These are phyloP conservation scores for Colletotrichum sansevieriae DNA, from an alignment of 2,329 filamentous ascomycete genomes.

Conservation along the genomic window DNA sequence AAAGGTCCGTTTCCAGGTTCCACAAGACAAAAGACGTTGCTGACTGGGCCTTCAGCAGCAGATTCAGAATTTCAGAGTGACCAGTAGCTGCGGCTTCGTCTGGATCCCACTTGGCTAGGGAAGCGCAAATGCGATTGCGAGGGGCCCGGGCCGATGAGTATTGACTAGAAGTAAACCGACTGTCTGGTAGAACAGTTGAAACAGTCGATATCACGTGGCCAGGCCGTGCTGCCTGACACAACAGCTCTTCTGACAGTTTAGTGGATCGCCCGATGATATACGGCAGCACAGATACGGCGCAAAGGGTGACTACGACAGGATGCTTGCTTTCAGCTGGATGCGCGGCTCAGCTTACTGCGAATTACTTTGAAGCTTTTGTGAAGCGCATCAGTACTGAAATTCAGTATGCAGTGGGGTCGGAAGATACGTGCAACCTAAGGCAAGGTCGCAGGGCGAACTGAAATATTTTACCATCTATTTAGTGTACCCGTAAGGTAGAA, in stretches of 20 bases:
- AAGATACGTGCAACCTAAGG: neutral
- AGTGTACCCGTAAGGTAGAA: no score
- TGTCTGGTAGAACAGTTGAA: slow-evolving; percentile 5
- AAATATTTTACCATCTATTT: no score
- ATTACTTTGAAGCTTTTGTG: neutral
- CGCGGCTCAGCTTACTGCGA: neutral
- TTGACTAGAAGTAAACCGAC: no score
- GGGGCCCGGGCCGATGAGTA: neutral
- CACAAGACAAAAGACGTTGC: no score
- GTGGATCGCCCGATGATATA: slow-evolving; percentile 4
- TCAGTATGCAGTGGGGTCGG: no score
- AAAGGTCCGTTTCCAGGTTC: no score
- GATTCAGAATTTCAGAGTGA: no score
- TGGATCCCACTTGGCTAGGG: neutral
- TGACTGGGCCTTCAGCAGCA: no score
- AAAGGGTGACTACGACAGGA: neutral
- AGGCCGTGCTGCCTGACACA: slow-evolving; percentile 29
- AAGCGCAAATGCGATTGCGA: slow-evolving; percentile 17
- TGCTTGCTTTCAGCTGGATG: slow-evolving; percentile 14
- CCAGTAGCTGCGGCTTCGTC: no score
- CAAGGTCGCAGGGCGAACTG: neutral
- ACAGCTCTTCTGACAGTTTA: slow-evolving; percentile 13
- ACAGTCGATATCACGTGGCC: slow-evolving; percentile 22
- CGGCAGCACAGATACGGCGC: slow-evolving; percentile 6
- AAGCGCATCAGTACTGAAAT: neutral